Base-by-base conservation (phyloP, 176 grass and related monocot species). In the Raddia distichophylla region DNA sequence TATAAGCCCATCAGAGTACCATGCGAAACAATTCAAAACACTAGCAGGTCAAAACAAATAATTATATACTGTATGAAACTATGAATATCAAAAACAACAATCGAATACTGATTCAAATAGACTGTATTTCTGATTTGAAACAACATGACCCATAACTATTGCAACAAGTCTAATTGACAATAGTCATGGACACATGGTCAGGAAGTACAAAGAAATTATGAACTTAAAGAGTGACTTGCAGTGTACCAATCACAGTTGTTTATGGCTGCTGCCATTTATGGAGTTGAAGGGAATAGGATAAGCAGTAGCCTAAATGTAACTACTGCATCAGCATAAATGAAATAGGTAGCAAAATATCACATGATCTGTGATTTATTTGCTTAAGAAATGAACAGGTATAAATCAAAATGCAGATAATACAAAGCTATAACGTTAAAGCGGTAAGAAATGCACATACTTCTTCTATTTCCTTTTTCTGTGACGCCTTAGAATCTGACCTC, bases 381-480 rank as follows among this genome's bases (percentile, higher is more conserved):
- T 69, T 42, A 66, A 32, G 3, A 2, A 52, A 42, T 0, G 63
- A 72, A 72, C 22, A 9, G 16, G 16, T 52, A 22, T 72, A 53
- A 72, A 6, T 50, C 10, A 15, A 6, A 22, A 42, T 45, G 32
- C 11, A 5, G 79, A 42, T 71, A 81, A 52, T 16, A 40, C 33
- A 22, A 16, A 32, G 59, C 7, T 44, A 32, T 74, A 44, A 13
- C 22, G 5, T 9, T 27, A 13, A 71, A 42, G 4, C 27, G 43
- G 22, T 18, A 76, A 77, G 49, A 59, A 85, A 35, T 50, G 44
- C 0, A 60, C 79, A 86, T 91, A 89, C 96, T 67, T 98, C 95
- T 90, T 99, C 96, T 50, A 99, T 95, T 93, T 99, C 93, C 78
- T 94, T 97, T 35, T 97, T 97, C 73, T 95, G 96, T 76, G 92